A percentile compares a stretch with the other conserved stretches of the same genome.
phyloP scores from a whole-genome alignment of 805 yeast genomes.

The Yamadazyma endophytica region DNA sequence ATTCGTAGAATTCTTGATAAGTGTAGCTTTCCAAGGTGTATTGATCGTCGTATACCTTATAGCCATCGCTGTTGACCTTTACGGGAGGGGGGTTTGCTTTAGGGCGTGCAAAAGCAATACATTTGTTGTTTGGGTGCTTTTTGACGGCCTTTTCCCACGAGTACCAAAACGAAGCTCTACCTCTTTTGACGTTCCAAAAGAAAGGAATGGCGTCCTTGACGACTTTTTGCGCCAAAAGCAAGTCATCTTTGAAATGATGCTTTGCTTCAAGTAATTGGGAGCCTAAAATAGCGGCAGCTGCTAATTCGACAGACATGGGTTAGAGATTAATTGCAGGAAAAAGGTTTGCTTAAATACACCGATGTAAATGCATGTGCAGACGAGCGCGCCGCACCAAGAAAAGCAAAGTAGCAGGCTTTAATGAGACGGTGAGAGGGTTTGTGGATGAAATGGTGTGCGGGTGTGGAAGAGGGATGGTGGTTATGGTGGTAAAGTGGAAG shows the following conservation, averaged over 20 bases:
- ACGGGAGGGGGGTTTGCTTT: conserved; percentile 22
- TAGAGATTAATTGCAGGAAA: no score
- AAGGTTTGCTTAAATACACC: no score
- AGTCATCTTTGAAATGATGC: conserved; percentile 49
- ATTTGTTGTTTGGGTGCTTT: conserved; percentile 47
- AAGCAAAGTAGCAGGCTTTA: no score
- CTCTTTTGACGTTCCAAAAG: conserved; percentile 28
- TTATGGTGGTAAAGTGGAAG: no score
- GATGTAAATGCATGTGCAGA: no score
- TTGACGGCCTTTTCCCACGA: conserved; percentile 54
- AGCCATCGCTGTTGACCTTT: conserved; percentile 27
- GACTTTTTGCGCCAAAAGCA: conserved; percentile 44
- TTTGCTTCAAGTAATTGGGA: conserved; percentile 46
- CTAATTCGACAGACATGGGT: conserved; percentile 29
- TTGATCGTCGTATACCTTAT: conserved; percentile 45
- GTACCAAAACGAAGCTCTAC: conserved; percentile 65
- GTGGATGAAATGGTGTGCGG: no score
- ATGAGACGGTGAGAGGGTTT: no score
- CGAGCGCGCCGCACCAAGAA: no score
- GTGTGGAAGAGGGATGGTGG: no score
- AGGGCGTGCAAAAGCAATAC: conserved; percentile 62
- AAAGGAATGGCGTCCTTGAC: conserved; percentile 39
- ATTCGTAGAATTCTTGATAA: conserved; percentile 63
- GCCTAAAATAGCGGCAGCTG: conserved; percentile 41
- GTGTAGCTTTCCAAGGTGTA: conserved; percentile 63